A percentile compares a stretch with the other conserved stretches of the same genome.
Evolutionary conservation across 441 rosid species (phyloP).

Genomic region (Euphorbia celastroides): DNA sequence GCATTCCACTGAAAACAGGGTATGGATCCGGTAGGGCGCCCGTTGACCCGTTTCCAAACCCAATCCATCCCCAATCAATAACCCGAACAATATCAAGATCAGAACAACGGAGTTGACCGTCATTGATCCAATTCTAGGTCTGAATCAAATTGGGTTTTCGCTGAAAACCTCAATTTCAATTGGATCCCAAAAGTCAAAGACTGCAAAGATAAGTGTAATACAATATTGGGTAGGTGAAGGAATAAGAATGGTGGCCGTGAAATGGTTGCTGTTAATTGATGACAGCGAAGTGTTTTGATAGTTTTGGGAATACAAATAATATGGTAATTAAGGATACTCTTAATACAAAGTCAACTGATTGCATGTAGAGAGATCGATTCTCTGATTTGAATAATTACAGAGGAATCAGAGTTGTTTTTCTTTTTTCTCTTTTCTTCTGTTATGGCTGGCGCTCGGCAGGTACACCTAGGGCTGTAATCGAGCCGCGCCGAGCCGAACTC

Average conservation of each 20-base stretch:
- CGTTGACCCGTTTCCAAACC: constrained; percentile 32
- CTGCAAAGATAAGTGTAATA: background rate
- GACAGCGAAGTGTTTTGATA: constrained; percentile 23
- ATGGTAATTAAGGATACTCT: background rate
- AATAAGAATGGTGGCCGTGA: constrained; percentile 20
- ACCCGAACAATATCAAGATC: constrained; percentile 17
- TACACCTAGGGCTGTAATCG: too few species aligned
- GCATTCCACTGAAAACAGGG: constrained; percentile 95
- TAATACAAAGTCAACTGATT: background rate
- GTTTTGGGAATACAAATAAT: background rate
- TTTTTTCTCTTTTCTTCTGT: background rate
- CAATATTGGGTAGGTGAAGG: constrained; percentile 24
- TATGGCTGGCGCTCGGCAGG: background rate
- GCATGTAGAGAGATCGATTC: background rate
- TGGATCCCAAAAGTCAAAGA: constrained; percentile 35
- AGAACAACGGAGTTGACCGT: constrained; percentile 37
- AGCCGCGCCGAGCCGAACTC: too few species aligned
- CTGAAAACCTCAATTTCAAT: constrained; percentile 36
- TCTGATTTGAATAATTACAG: background rate
- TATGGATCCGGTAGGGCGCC: constrained; percentile 83
- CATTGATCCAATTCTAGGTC: constrained; percentile 25
- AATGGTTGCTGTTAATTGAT: background rate
- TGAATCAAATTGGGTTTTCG: constrained; percentile 30
- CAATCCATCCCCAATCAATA: constrained; percentile 26
- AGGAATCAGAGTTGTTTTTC: background rate